Evolutionary conservation across 768 basidiomycete genomes (phyloP).

Genomic region (Tricholoma sp.): DNA sequence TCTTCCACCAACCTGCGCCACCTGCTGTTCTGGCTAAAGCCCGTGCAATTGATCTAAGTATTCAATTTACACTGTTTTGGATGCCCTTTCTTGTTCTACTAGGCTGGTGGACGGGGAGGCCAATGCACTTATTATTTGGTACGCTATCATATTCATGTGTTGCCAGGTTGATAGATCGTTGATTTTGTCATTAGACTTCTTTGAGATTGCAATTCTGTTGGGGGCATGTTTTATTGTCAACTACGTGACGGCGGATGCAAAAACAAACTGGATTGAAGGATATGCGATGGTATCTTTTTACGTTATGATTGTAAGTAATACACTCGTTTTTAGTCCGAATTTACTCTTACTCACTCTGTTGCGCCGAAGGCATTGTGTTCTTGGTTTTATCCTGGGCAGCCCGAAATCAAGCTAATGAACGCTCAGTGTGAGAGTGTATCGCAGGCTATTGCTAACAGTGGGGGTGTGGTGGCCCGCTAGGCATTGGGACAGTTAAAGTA

Average conservation of each 20-base stretch:
- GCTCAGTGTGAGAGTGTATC: constrained; percentile 33
- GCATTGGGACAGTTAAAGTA: no score
- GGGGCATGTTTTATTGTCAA: constrained; percentile 74
- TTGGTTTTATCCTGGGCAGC: constrained; percentile 64
- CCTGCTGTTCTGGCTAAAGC: constrained; percentile 61
- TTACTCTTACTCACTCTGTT: neutral
- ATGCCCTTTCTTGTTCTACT: constrained; percentile 67
- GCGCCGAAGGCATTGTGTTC: constrained; percentile 47
- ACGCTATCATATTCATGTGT: constrained; percentile 14
- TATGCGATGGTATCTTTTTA: constrained; percentile 64
- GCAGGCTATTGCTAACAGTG: constrained; percentile 23
- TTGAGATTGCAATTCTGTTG: constrained; percentile 60
- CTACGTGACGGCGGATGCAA: constrained; percentile 72
- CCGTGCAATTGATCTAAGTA: constrained; percentile 70
- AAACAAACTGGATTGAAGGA: constrained; percentile 80
- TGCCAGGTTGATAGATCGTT: neutral
- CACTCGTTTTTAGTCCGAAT: neutral
- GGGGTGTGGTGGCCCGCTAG: no score
- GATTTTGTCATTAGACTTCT: constrained; percentile 45
- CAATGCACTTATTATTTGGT: constrained; percentile 68
- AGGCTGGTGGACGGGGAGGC: constrained; percentile 61
- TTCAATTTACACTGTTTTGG: constrained; percentile 78
- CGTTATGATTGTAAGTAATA: constrained; percentile 48
- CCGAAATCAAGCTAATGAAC: constrained; percentile 38
- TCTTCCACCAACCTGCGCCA: constrained; percentile 34